Evolutionary conservation across 2,329 filamentous ascomycete genomes (phyloP), one percentile per base, ranked within the genome.

Genomic region (Apiospora marii): DNA sequence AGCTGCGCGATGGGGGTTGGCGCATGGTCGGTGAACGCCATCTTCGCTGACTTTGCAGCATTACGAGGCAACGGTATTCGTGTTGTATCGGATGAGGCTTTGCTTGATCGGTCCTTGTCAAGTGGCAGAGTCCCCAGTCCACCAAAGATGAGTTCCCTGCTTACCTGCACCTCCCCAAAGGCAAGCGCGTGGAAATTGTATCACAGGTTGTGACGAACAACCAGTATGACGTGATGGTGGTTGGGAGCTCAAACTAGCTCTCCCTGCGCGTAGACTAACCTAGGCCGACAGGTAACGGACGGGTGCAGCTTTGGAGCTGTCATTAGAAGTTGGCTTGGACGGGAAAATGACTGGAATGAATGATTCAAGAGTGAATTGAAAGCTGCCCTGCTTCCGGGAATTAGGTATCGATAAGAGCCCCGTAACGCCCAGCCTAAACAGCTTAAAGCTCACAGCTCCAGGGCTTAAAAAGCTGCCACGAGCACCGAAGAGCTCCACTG

Each of bases 1-100:
- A 92, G 84, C 73, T 89, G 83, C 10, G 90, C 85, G 76, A 92
- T 92, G 24, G 89, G 84, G 13, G 87, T 88, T 34, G 82, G 74
- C 74, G 68, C 46, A 41, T 43, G 27, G 37, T 70, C 68, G n/a
- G n/a, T 51, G 68, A 51, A 19, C 34, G 68, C 68, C 68, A 70
- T 70, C 19, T 24, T 70, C 43, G 48, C 58, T n/a, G 34, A 24
- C 58, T 64, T 64, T 64, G 58, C 19, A 41, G 58, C 58, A 64
- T 64, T 64, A 64, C 58, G 58, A 41, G 58, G 58, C 58, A n/a
- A 41, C 34, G 34, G 34, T 41, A 34, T 24, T 41, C 1, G 34
- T 8, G 34, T n/a, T 64, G 58, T 41, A n/a, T n/a, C 4, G 34
- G 22, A 22, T n/a, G 58, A 64, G 34, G 34, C 34, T 22, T n/a